Evolutionary conservation across 306 rosid genomes (phyloP).

Genomic region (Rosa lucieae): DNA sequence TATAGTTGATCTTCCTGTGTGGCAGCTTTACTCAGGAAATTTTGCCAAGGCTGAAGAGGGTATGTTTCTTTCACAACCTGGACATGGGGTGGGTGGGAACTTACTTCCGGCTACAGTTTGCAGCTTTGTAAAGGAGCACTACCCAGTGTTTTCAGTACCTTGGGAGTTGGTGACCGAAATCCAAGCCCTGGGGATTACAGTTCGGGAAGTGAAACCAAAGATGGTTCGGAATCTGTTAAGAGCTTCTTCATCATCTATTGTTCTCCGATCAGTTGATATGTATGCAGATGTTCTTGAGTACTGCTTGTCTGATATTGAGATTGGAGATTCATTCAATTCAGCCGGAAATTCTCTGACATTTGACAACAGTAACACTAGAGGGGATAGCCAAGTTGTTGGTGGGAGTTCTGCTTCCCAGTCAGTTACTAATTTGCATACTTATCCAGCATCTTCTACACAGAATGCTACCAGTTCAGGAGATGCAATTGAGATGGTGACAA

Average conservation of each 20-base stretch:
- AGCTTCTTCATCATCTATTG: slow-evolving; percentile 59
- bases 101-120: slow-evolving; percentile 95
- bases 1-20: slow-evolving; percentile 81
- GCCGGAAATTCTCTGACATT: slow-evolving; percentile 33
- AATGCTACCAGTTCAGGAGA: slow-evolving; percentile 85
- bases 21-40: slow-evolving; percentile 98
- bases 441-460: slow-evolving; percentile 47
- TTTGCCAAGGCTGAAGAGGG: slow-evolving; percentile 97
- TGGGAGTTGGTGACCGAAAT: slow-evolving; percentile 94
- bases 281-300: slow-evolving; percentile 94
- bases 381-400: slow-evolving; percentile 39
- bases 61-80: slow-evolving; percentile 99
- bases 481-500: slow-evolving; percentile 96
- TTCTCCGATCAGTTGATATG: slow-evolving; percentile 77
- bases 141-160: slow-evolving; percentile 96
- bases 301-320: slow-evolving; percentile 82
- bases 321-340: slow-evolving; percentile 39
- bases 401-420: slow-evolving; percentile 46
- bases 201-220: slow-evolving; percentile 87
- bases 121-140: slow-evolving; percentile 94
- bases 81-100: slow-evolving; percentile 67
- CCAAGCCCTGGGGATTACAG: slow-evolving; percentile 74
- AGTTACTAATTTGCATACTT: slow-evolving; percentile 40
- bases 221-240: slow-evolving; percentile 89
- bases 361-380: slow-evolving; percentile 30